These are phyloP conservation scores for Begonia loranthoides DNA, from an alignment of 306 rosid genomes.

Conservation along the genomic window DNA sequence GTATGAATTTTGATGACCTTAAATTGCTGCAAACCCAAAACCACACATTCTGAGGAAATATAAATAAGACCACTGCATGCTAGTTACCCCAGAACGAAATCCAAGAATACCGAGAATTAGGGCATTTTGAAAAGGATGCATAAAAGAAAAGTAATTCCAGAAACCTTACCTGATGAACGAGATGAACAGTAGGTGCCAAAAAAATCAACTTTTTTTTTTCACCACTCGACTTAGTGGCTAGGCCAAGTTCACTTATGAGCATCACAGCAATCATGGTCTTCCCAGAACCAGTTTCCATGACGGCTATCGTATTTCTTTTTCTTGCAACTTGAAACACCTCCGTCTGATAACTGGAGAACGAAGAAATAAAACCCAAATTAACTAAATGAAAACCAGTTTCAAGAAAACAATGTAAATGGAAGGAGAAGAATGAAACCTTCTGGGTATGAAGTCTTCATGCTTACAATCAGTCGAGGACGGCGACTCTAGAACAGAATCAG, in stretches of 20 bases:
- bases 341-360: conserved; percentile 39
- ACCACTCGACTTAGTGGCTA: conserved; percentile 26
- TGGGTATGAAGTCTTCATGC: conserved; percentile 26
- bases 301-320: conserved; percentile 62
- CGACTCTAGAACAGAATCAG: conserved; percentile 6
- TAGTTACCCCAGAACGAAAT: too few relatives aligned
- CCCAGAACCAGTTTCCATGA: conserved; percentile 75
- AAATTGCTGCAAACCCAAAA: conserved; percentile 58
- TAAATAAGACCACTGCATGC: too few relatives aligned
- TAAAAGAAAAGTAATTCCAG: not conserved
- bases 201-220: conserved; percentile 35
- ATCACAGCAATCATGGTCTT: conserved; percentile 71
- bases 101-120: too few relatives aligned
- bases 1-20: conserved; percentile 33
- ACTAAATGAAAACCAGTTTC: not conserved
- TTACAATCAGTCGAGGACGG: conserved; percentile 1
- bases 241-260: conserved; percentile 48
- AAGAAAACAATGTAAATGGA: not conserved
- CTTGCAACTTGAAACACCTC: conserved; percentile 54
- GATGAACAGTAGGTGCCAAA: conserved; percentile 88
- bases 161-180: conserved; percentile 58
- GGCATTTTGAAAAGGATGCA: too few relatives aligned
- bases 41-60: not conserved
- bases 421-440: conserved; percentile 30
- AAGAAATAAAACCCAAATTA: not conserved